A percentile compares a stretch with the other conserved stretches of the same genome.
Conservation (phyloP, 2,329 filamentous ascomycete genomes). For the Cladosporium sphaerospermum region DNA sequence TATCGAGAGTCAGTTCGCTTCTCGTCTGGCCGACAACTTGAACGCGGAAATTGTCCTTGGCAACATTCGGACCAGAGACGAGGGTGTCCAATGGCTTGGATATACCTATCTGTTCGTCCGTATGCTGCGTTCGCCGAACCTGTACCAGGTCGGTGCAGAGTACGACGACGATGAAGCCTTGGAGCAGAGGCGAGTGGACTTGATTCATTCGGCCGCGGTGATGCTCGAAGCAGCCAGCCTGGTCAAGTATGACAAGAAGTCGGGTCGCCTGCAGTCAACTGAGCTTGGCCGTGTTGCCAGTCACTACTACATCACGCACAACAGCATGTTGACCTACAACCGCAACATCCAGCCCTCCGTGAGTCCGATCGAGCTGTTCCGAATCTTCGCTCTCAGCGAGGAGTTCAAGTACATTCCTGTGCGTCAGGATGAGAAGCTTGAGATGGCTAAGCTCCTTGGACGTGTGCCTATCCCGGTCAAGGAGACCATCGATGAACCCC, state of each 20-base stretch:
- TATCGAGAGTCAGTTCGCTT: conserved; percentile 93
- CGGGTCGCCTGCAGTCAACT: conserved; percentile 79
- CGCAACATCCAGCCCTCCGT: conserved; percentile 90
- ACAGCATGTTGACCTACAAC: conserved; percentile 96
- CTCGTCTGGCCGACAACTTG: conserved; percentile 87
- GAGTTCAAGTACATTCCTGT: conserved; percentile 99
- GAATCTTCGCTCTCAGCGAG: conserved; percentile 89
- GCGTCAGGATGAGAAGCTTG: conserved; percentile 93
- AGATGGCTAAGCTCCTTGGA: conserved; percentile 83
- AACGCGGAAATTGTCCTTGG: conserved; percentile 95
- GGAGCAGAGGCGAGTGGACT: conserved; percentile 95
- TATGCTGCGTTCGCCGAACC: conserved; percentile 88
- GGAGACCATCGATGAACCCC: conserved; percentile 92
- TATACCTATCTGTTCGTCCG: conserved; percentile 98
- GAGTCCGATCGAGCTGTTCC: conserved; percentile 90
- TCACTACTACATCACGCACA: conserved; percentile 96
- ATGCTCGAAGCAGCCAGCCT: conserved; percentile 82
- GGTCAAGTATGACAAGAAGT: conserved; percentile 92
- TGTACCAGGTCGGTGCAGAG: conserved; percentile 93
- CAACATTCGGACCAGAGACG: conserved; percentile 83
- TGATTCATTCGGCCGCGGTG: conserved; percentile 87
- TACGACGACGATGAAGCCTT: conserved; percentile 88
- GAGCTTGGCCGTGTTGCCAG: conserved; percentile 94
- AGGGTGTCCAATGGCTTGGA: conserved; percentile 97
- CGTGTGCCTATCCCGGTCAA: conserved; percentile 94